phyloP scores from a whole-genome alignment of 108 stramenopile genomes.

The Mediolabrus comicus region DNA sequence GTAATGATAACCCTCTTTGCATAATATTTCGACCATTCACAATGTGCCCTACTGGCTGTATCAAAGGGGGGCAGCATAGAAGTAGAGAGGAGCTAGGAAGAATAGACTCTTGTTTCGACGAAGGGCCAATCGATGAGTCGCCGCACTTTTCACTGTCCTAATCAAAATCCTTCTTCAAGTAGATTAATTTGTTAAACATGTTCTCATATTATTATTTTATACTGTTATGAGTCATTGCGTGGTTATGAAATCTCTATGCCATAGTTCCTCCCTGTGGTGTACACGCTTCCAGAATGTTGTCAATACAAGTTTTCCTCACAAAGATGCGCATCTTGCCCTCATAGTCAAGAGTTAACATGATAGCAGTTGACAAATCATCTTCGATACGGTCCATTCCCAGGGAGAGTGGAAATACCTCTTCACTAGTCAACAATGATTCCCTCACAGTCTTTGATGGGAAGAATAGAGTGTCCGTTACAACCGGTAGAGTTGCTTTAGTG shows the following conservation, averaged over 20 bases:
- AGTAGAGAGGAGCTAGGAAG: conserved; percentile 32
- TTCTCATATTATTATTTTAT: not conserved
- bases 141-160: not conserved
- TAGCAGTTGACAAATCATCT: conserved; percentile 47
- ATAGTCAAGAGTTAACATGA: conserved; percentile 51
- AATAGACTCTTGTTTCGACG: conserved; percentile 48
- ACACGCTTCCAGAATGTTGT: conserved; percentile 44
- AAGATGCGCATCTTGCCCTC: conserved; percentile 52
- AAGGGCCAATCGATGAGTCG: conserved; percentile 3
- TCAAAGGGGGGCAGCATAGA: not conserved
- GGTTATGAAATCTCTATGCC: not conserved
- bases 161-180: not conserved
- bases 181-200: not conserved
- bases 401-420: conserved; percentile 31
- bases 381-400: conserved; percentile 43
- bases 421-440: conserved; percentile 36
- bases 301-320: conserved; percentile 42
- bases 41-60: conserved; percentile 6
- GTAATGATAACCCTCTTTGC: conserved; percentile 28
- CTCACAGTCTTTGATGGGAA: conserved; percentile 28
- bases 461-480: conserved; percentile 48
- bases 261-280: conserved; percentile 34
- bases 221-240: not conserved
- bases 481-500: conserved; percentile 35
- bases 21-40: not conserved